Evolutionary conservation across 164 flowering plant species (phyloP), one percentile per base, ranked within the genome.

Genomic region (Amborella trichopoda): DNA sequence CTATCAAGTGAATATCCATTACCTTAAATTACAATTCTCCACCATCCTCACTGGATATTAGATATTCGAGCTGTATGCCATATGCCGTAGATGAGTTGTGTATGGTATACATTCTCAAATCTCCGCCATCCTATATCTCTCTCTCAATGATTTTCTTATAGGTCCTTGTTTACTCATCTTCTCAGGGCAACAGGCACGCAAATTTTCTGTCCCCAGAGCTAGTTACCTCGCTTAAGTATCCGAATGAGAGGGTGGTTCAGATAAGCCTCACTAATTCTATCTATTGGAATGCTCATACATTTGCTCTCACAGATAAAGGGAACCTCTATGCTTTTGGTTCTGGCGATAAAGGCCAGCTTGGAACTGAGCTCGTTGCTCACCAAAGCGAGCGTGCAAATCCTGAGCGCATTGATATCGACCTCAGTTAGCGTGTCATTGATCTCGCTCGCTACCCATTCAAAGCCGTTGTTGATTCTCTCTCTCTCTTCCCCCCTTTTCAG

Each of bases 321-420:
- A 88, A 81, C 69, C 71, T 88, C 1, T 88, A 75, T 28, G 97
- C 97, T 5, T 93, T 93, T 53, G 97, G 99, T 1, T 75, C 93
- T 0, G 97, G 96, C 18, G 89, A 83, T 65, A 81, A 78, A 48
- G 99, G 97, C 11, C 99, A 93, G 76, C 77, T 93, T 1, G 99
- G 96, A 3, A 43, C 73, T 14, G 79, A 72, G 62, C 84, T 83
- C 6, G 67, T 48, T 26, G 76, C 57, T 17, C 68, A 74, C 62
- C 88, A 74, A 49, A 70, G 65, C 1, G 95, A 84, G 49, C 66
- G 94, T 65, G 80, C 75, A 3, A 73, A 30, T 28, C 99, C 99
- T 0, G 97, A 79, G 56, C 64, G 44, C 34, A 91, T 93, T 13
- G 81, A 83, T 11, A 30, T 93, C 22, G 78, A 88, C 74, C 96